Percentiles rank a stretch among this genome's conserved stretches.
These are phyloP conservation scores for Allium cepa DNA, from an alignment of 106 monocot genomes.

Conservation along the genomic window DNA sequence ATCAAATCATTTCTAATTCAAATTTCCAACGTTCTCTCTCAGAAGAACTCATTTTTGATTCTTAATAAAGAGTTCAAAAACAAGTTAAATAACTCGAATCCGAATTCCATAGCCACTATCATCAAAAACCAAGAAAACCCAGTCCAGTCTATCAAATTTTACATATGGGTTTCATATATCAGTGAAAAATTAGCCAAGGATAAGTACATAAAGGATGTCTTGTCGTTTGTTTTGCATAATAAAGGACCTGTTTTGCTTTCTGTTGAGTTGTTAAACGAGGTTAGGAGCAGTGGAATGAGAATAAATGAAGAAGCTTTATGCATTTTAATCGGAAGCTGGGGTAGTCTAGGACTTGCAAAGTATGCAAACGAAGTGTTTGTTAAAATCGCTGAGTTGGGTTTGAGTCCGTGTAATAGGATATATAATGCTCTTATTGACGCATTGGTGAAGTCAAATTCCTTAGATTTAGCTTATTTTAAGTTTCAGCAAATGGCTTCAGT, in stretches of 20 bases:
- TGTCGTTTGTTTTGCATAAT: conserved; percentile 42
- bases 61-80: conserved; percentile 41
- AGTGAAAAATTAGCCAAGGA: conserved; percentile 30
- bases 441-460: conserved; percentile 54
- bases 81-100: conserved; percentile 1
- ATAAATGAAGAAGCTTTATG: conserved; percentile 66
- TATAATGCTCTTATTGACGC: conserved; percentile 84
- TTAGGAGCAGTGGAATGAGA: conserved; percentile 30
- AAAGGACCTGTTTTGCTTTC: conserved; percentile 73
- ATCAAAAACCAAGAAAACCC: conserved; percentile 40
- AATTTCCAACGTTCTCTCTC: conserved; percentile 34
- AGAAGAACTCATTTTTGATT: conserved; percentile 49
- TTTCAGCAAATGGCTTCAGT: conserved; percentile 96
- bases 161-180: conserved; percentile 60
- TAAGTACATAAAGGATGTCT: conserved; percentile 23
- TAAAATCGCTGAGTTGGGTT: conserved; percentile 47
- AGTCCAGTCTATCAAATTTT: conserved; percentile 46
- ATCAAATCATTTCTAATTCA: conserved; percentile 6
- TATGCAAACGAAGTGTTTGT: conserved; percentile 74
- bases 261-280: conserved; percentile 38
- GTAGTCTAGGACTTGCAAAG: conserved; percentile 64
- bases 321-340: conserved; percentile 74
- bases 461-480: conserved; percentile 81
- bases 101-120: conserved; percentile 24
- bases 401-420: conserved; percentile 48